Percentiles rank a stretch among this genome's conserved stretches.
Evolutionary conservation across 495 filamentous ascomycete genomes (phyloP).

Genomic region (Chaetomium tenue): DNA sequence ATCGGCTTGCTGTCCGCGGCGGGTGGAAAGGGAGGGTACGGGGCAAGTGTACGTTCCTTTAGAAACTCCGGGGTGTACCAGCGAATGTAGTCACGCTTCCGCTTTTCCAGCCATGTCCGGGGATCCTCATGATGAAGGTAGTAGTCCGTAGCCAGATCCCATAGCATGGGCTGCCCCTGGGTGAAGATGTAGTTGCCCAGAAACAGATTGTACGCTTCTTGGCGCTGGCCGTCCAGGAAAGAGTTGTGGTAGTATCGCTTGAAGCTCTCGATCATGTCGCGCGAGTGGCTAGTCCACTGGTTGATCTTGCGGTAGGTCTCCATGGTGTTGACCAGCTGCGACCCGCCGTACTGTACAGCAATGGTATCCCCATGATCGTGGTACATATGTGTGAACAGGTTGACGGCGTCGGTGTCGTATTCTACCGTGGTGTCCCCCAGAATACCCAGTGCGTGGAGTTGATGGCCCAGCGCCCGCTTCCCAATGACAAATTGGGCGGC

Average conservation of each 20-base stretch:
- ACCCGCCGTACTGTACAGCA: slow-evolving; percentile 95
- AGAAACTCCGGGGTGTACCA: slow-evolving; percentile 86
- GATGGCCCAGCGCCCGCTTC: slow-evolving; percentile 89
- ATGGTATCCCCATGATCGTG: slow-evolving; percentile 97
- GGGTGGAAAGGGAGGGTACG: slow-evolving; percentile 42
- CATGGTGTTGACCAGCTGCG: slow-evolving; percentile 98
- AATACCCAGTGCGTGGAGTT: slow-evolving; percentile 88
- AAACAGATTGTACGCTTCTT: slow-evolving; percentile 98
- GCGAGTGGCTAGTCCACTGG: slow-evolving; percentile 94
- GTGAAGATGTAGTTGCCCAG: slow-evolving; percentile 92
- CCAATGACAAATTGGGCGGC: slow-evolving; percentile 97
- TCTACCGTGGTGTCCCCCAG: slow-evolving; percentile 75
- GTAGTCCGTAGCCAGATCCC: slow-evolving; percentile 94
- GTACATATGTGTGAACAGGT: slow-evolving; percentile 95
- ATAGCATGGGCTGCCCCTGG: slow-evolving; percentile 92
- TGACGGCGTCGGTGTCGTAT: slow-evolving; percentile 93
- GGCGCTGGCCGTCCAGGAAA: slow-evolving; percentile 90
- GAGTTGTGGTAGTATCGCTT: slow-evolving; percentile 99
- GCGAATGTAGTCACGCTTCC: slow-evolving; percentile 65
- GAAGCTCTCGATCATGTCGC: slow-evolving; percentile 99
- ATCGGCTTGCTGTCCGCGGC: slow-evolving; percentile 54
- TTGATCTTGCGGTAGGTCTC: slow-evolving; percentile 98
- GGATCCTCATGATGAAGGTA: slow-evolving; percentile 92
- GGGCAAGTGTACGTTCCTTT: slow-evolving; percentile 55
- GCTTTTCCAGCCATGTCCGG: slow-evolving; percentile 63